These are phyloP conservation scores for Trichomonas vaginalis DNA, from an alignment of 208 protist species.

Conservation along the genomic window DNA sequence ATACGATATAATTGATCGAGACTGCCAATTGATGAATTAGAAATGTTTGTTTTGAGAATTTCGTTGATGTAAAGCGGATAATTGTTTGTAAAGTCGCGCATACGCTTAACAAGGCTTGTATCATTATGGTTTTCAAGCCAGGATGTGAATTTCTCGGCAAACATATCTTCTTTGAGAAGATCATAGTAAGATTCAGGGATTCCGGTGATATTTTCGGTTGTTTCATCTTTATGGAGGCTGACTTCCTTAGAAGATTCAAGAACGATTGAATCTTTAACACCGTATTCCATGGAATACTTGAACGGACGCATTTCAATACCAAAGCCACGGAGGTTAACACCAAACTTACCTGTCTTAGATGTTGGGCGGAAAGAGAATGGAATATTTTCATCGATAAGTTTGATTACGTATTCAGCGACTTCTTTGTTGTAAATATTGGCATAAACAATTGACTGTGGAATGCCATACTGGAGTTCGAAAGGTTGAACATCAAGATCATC, in stretches of 20 bases:
- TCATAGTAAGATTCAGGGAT: not conserved
- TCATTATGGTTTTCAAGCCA: not conserved
- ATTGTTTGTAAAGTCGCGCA: not conserved
- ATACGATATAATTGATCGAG: not conserved
- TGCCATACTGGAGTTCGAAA: not conserved
- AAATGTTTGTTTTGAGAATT: not conserved
- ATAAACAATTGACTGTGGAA: not conserved
- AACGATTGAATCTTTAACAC: slow-evolving; percentile 10
- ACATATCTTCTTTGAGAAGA: not conserved
- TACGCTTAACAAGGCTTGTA: not conserved
- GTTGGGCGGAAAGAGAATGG: not conserved
- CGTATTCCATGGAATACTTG: slow-evolving; percentile 11
- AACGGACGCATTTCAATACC: slow-evolving; percentile 12
- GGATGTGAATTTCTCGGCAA: not conserved
- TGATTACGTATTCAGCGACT: not conserved
- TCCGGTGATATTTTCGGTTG: not conserved
- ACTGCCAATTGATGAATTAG: not conserved
- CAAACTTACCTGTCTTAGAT: not conserved
- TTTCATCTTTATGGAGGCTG: not conserved
- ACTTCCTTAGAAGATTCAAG: not conserved
- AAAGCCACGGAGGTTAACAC: not conserved
- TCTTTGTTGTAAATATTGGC: not conserved
- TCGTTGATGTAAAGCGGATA: not conserved
- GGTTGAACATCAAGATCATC: not conserved
- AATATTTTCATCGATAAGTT: not conserved